A percentile compares a stretch with the other conserved stretches of the same genome.
Conservation (phyloP, 73 alveolate genomes). For the Paramecium caudatum region DNA sequence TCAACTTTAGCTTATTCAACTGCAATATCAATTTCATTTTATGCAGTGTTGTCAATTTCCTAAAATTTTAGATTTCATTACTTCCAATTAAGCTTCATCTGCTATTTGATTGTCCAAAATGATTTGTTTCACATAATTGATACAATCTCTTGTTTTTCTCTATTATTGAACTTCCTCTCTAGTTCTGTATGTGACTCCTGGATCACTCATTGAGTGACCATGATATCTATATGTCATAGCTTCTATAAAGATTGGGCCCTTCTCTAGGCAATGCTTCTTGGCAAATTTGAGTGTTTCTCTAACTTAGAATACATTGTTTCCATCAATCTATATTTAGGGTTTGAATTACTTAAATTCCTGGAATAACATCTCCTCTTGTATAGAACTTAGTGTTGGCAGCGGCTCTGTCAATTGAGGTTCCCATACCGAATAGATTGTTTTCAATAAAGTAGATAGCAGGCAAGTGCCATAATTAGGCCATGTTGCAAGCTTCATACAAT, state of each 20-base stretch:
- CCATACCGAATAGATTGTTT: slow-evolving; percentile 91
- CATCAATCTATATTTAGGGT: slow-evolving; percentile 69
- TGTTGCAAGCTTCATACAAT: slow-evolving; percentile 89
- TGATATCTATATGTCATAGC: slow-evolving; percentile 89
- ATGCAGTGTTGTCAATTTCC: slow-evolving; percentile 83
- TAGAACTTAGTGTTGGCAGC: slow-evolving; percentile 87
- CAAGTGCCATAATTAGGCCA: slow-evolving; percentile 93
- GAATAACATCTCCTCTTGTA: slow-evolving; percentile 91
- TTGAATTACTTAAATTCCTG: slow-evolving; percentile 84
- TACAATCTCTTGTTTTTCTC: slow-evolving; percentile 88
- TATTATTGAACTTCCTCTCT: slow-evolving; percentile 86
- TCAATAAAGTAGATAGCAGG: slow-evolving; percentile 89
- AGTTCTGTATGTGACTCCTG: slow-evolving; percentile 91
- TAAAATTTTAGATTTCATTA: neutral
- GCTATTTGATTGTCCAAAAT: slow-evolving; percentile 82
- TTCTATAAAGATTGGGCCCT: slow-evolving; percentile 91
- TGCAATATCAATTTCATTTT: slow-evolving; percentile 82
- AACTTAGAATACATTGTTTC: slow-evolving; percentile 83
- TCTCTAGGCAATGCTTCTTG: slow-evolving; percentile 81
- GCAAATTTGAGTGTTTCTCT: slow-evolving; percentile 89
- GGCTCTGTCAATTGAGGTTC: slow-evolving; percentile 87
- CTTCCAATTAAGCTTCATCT: slow-evolving; percentile 80
- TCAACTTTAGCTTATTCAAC: slow-evolving; percentile 85
- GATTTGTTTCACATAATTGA: slow-evolving; percentile 79
- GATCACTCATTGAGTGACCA: slow-evolving; percentile 94